phyloP scores from a whole-genome alignment of 148 eudicot genomes.

The Vaccinium myrtillus region DNA sequence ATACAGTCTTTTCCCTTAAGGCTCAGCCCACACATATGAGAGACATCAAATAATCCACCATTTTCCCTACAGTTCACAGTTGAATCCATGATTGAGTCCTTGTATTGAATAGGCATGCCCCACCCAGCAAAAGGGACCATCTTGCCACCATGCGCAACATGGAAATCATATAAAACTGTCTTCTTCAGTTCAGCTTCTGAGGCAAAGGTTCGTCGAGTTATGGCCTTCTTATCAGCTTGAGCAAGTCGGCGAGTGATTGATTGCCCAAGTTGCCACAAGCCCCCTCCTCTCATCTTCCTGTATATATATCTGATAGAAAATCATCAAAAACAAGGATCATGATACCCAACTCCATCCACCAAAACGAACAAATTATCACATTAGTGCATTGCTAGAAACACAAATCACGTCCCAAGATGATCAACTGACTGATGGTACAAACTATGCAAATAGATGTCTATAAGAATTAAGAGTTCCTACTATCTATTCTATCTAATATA shows the following conservation, averaged over 20 bases:
- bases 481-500: too few relatives aligned
- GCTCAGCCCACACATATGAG: slow-evolving; percentile 94
- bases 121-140: slow-evolving; percentile 99
- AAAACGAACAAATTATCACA: neutral
- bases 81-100: slow-evolving; percentile 95
- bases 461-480: neutral
- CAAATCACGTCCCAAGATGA: neutral
- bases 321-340: neutral
- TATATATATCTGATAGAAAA: slow-evolving; percentile 24
- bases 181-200: slow-evolving; percentile 83
- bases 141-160: slow-evolving; percentile 83
- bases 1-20: slow-evolving; percentile 86
- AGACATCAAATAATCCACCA: slow-evolving; percentile 89
- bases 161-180: slow-evolving; percentile 83
- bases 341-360: neutral
- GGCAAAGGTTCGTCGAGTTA: slow-evolving; percentile 65
- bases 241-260: slow-evolving; percentile 85
- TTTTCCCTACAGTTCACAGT: slow-evolving; percentile 87
- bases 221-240: slow-evolving; percentile 63
- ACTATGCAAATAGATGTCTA: neutral
- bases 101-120: slow-evolving; percentile 99
- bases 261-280: slow-evolving; percentile 94
- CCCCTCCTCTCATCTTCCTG: slow-evolving; percentile 79
- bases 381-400: neutral
- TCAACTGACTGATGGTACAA: neutral